phyloP scores from a whole-genome alignment of 1,284 basidiomycete genomes.

The Marasmius fiardii region DNA sequence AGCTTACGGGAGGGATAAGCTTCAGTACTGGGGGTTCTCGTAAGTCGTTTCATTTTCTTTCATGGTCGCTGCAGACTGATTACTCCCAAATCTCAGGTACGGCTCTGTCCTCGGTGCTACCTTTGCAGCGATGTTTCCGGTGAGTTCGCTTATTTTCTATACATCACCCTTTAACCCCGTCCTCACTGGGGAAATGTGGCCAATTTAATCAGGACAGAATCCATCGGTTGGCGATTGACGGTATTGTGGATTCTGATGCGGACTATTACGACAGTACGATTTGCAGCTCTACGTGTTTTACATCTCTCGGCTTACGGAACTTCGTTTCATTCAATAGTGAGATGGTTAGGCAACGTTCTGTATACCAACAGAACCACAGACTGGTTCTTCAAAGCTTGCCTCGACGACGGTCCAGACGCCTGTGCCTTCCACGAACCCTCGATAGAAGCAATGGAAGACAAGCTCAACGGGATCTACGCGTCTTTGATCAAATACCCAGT shows the following conservation, averaged over 20 bases:
- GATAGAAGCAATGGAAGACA: constrained; percentile 19
- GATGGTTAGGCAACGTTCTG: constrained; percentile 18
- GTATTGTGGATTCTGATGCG: too few relatives aligned
- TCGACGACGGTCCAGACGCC: constrained; percentile 18
- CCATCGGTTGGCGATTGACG: too few relatives aligned
- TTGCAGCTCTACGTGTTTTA: background rate
- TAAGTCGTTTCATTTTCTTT: constrained; percentile 22
- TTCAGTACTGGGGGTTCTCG: constrained; percentile 54
- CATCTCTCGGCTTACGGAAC: too few relatives aligned
- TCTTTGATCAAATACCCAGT: constrained; percentile 16
- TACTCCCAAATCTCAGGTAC: background rate
- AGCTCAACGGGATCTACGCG: constrained; percentile 18
- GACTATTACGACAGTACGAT: too few relatives aligned
- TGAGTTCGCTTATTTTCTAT: too few relatives aligned
- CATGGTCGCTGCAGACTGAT: too few relatives aligned
- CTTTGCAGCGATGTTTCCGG: background rate
- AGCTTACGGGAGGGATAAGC: constrained; percentile 39
- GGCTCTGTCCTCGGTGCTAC: background rate
- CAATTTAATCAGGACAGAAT: too few relatives aligned
- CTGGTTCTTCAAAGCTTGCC: constrained; percentile 23
- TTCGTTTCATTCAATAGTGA: constrained; percentile 3
- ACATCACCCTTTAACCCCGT: too few relatives aligned
- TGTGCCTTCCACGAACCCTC: constrained; percentile 26
- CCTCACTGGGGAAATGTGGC: too few relatives aligned
- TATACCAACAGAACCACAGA: constrained; percentile 25